Evolutionary conservation across 805 yeast genomes (phyloP), one percentile per base, ranked within the genome.

Genomic region (Pichia pseudocactophila): DNA sequence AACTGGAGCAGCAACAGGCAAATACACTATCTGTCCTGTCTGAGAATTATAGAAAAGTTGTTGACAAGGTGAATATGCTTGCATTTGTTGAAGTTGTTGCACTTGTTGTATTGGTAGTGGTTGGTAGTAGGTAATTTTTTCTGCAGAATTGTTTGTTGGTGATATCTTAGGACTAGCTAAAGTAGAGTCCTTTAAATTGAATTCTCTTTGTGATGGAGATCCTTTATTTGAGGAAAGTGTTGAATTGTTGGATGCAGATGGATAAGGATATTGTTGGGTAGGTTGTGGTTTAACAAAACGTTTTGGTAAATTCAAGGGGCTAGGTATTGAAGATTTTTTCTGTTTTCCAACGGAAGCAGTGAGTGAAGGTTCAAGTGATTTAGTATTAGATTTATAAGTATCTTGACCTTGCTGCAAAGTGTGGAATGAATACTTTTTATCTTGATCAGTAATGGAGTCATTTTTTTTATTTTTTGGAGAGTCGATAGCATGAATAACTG

Each of bases 1-100:
- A n/a, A 30, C 26, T n/a, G 30, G n/a, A 30, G 6, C 15, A 26
- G 26, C 22, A 7, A 45, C 10, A n/a, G 50, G 50, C 2, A 44
- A 18, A 3, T 39, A 19, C 19, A 40, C 18, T 7, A 44, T 13
- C 2, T 26, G 10, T 7, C 47, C 44, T n/a, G 38, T 40, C 20
- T 37, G 39, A 1, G 44, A 9, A 28, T 40, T 36, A 17, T 36
- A 40, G 13, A 36, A 40, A 27, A 40, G 27, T 12, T 43, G 46
- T 16, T 36, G 46, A 18, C 36, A 34, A 4, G 19, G 25, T 4
- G 33, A 15, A n/a, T 10, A 11, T 7, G 6, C 11, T 19, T 16
- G 33, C 28, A 18, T 26, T n/a, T 34, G 42, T 15, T 26, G 16
- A n/a, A 39, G 13, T 18, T 15, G 42, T 33, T 32, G 37, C 7